Evolutionary conservation across 768 basidiomycete genomes (phyloP), one percentile per base, ranked within the genome.

Genomic region (Tylopilus sp.): DNA sequence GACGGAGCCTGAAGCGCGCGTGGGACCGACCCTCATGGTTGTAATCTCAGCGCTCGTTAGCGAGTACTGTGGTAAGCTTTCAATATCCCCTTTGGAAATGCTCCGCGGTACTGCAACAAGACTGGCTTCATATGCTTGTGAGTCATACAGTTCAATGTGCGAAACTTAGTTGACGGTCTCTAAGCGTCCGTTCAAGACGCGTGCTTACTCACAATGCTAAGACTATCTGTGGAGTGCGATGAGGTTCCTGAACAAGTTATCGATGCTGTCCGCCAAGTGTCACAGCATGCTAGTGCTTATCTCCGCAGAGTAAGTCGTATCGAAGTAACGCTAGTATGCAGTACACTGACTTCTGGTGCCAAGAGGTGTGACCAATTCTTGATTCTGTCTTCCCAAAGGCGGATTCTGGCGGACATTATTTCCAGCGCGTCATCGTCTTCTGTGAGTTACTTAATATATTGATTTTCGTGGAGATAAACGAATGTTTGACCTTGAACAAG

Each of bases 291-390:
- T 8, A 73, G 80, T 25, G 69, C 78, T 21, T 78, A 85, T 61
- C 80, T 91, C 48, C 77, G 75, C 48, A 72, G 74, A 59, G 89
- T 88, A 62, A 48, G 74, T 57, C 12, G 26, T 40, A 40, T 40
- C n/a, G 5, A 26, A 4, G 28, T 28, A 8, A 28, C 4, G n/a
- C n/a, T n/a, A 28, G 7, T 41, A 31, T 20, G 10, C 23, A 42
- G 22, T 20, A 20, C 36, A 48, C 25, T 64, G 28, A 59, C 45
- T 18, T 39, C 28, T 50, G 25, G 36, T 47, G 45, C 30, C 58
- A 91, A 28, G 89, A 79, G 88, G 49, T 90, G 87, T 60, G 74
- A 79, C 22, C 83, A 88, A 63, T 90, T 91, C 61, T 57, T 81
- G 26, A 70, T 68, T 11, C 67, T 87, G 15, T 71, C 70, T 7